A percentile compares a stretch with the other conserved stretches of the same genome.
Evolutionary conservation across 1,284 basidiomycete genomes (phyloP).

Genomic region (Kalmanozyma brasiliensis): DNA sequence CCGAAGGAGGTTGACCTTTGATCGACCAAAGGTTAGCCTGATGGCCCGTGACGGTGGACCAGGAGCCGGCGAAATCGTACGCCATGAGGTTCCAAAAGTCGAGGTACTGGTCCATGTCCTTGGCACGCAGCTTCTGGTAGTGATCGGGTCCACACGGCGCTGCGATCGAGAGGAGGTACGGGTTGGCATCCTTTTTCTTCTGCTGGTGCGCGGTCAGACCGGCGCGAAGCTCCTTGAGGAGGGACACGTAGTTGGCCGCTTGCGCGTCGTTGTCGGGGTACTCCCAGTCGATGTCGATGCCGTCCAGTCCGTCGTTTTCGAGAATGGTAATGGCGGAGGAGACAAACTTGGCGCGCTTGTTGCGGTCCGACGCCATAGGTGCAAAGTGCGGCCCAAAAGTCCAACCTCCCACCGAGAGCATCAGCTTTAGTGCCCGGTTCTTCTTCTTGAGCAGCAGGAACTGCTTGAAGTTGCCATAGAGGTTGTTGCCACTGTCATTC

Average conservation of each 20-base stretch:
- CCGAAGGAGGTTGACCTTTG: slow-evolving; percentile 69
- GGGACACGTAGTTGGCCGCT: slow-evolving; percentile 77
- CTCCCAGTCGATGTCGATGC: slow-evolving; percentile 80
- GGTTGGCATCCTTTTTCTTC: slow-evolving; percentile 70
- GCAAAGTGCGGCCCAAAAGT: slow-evolving; percentile 67
- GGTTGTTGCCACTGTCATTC: slow-evolving; percentile 73
- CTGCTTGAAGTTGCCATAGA: slow-evolving; percentile 89
- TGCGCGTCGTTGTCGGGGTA: slow-evolving; percentile 79
- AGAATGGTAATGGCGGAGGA: slow-evolving; percentile 77
- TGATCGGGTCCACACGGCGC: slow-evolving; percentile 80
- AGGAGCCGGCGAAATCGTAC: slow-evolving; percentile 70
- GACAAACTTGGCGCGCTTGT: slow-evolving; percentile 77
- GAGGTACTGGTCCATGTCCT: slow-evolving; percentile 78
- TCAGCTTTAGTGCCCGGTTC: slow-evolving; percentile 72
- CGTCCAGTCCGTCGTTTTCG: slow-evolving; percentile 88
- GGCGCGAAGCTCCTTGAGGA: slow-evolving; percentile 77
- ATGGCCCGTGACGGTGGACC: slow-evolving; percentile 79
- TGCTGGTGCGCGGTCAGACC: slow-evolving; percentile 77
- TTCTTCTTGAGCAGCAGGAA: slow-evolving; percentile 82
- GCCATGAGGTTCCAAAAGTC: slow-evolving; percentile 94
- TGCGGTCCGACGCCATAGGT: slow-evolving; percentile 49
- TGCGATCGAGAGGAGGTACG: slow-evolving; percentile 80
- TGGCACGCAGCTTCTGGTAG: slow-evolving; percentile 76
- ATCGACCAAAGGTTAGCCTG: slow-evolving; percentile 78
- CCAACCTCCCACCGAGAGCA: slow-evolving; percentile 69